Evolutionary conservation across 2,329 filamentous ascomycete genomes (phyloP), one percentile per base, ranked within the genome.

Genomic region (Apiospora hydei): DNA sequence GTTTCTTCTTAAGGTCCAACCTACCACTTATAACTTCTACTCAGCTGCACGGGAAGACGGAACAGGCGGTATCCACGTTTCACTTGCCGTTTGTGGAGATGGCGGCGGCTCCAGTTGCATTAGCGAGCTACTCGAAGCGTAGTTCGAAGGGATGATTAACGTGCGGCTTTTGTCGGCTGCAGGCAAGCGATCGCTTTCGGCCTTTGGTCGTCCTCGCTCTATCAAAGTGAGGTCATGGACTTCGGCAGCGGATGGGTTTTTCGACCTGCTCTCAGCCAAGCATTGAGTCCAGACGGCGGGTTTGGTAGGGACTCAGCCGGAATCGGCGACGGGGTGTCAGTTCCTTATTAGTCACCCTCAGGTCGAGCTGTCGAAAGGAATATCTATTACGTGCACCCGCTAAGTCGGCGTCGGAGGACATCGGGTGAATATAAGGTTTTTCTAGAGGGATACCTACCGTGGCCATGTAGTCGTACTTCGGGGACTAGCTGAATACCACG

Each of bases 351-450:
- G 57, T 64, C 53, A 38, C 30, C 5, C 34, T 38, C 34, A 8
- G 7, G 34, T 41, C 11, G 34, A 64, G 34, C 11, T 30, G 18
- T 21, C 30, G 30, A 14, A n/a, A 51, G 0, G 21, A 24, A 38
- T n/a, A 41, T 64, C 57, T 64, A 41, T 64, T 64, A 64, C 57
- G 57, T 64, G 57, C 57, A 64, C 34, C 57, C 57, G 57, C 57
- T 21, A 64, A 64, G 21, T 41, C 34, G 57, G 10, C 11, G 18
- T 61, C 53, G 53, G 53, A 64, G 30, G 16, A 64, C 21, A 64
- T 64, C 57, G 57, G 57, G 1, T n/a, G 53, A 64, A 64, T 64
- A 64, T 64, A 41, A 64, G 18, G 57, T 64, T 64, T 64, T 64
- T 41, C 51, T 57, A 34, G 51, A 57, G 51, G 46, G 21, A 49